These are phyloP conservation scores for Arabidopsis hybrid DNA, from an alignment of 441 rosid genomes.

Conservation along the genomic window DNA sequence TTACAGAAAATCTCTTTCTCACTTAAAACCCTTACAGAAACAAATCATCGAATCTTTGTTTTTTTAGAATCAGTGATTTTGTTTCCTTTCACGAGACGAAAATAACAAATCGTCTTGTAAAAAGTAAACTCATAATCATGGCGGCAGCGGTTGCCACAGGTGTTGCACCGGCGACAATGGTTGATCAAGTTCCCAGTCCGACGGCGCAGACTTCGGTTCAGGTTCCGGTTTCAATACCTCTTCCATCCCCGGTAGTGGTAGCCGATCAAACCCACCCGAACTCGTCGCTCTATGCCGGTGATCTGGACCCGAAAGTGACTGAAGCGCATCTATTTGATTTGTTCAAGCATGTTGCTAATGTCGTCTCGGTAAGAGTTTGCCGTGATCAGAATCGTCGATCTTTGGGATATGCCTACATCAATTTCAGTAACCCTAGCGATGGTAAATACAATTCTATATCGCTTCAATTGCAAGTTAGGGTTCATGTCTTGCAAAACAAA, in stretches of 20 bases:
- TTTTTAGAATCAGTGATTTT: not conserved
- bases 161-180: constrained; percentile 20
- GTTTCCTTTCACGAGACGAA: not conserved
- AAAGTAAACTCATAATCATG: constrained; percentile 6
- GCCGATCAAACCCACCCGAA: constrained; percentile 38
- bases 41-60: not conserved
- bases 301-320: constrained; percentile 63
- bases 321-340: constrained; percentile 68
- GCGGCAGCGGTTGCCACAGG: constrained; percentile 31
- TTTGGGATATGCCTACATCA: constrained; percentile 72
- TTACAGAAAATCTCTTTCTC: not conserved
- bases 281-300: constrained; percentile 69
- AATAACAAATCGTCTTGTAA: not conserved
- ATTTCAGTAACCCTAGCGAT: constrained; percentile 63
- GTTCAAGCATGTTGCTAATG: constrained; percentile 59
- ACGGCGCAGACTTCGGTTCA: constrained; percentile 29
- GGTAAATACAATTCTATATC: constrained; percentile 44
- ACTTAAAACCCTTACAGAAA: constrained; percentile 14
- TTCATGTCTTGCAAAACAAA: not conserved
- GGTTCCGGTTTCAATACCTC: constrained; percentile 22
- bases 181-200: constrained; percentile 32
- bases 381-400: constrained; percentile 59
- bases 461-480: not conserved
- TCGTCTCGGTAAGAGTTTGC: constrained; percentile 69
- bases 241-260: not conserved